Conservation (phyloP, 1,284 basidiomycete species). For the Ganoderma leucocontextum region DNA sequence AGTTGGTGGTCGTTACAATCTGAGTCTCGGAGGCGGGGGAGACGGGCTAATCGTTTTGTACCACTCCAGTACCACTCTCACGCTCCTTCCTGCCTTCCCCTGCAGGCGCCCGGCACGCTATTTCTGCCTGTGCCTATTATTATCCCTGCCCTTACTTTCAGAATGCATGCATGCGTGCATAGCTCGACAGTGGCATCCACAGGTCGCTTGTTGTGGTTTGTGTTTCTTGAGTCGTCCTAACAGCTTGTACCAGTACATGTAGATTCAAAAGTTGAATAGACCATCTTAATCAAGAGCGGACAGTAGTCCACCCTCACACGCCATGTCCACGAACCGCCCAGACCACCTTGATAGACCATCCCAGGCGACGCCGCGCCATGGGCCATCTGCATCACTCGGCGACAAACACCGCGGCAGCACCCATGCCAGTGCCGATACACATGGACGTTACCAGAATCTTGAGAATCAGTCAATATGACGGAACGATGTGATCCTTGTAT, state of each 20-base stretch:
- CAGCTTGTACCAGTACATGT: neutral
- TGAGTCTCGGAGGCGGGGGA: slow-evolving; percentile 15
- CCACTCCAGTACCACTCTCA: slow-evolving; percentile 1
- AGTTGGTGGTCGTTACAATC: slow-evolving; percentile 32
- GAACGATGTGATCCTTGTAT: slow-evolving; percentile 1
- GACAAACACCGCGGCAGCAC: slow-evolving; percentile 61
- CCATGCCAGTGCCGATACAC: slow-evolving; percentile 91
- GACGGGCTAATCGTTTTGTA: neutral
- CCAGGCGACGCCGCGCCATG: neutral
- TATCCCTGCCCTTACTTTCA: neutral
- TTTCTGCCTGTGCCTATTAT: slow-evolving; percentile 23
- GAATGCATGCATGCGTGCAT: neutral
- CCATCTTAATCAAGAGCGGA: neutral
- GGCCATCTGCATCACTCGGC: slow-evolving; percentile 35
- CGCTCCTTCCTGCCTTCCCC: slow-evolving; percentile 7
- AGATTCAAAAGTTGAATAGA: neutral
- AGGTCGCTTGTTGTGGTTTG: neutral
- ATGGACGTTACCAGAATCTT: slow-evolving; percentile 85
- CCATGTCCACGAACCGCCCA: neutral
- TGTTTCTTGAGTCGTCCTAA: neutral
- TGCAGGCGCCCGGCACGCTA: slow-evolving; percentile 25
- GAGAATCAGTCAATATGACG: slow-evolving; percentile 15
- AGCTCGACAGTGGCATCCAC: neutral
- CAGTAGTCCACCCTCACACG: neutral
- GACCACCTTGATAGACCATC: neutral